phyloP scores from a whole-genome alignment of 306 rosid genomes.

The Alnus rubra region DNA sequence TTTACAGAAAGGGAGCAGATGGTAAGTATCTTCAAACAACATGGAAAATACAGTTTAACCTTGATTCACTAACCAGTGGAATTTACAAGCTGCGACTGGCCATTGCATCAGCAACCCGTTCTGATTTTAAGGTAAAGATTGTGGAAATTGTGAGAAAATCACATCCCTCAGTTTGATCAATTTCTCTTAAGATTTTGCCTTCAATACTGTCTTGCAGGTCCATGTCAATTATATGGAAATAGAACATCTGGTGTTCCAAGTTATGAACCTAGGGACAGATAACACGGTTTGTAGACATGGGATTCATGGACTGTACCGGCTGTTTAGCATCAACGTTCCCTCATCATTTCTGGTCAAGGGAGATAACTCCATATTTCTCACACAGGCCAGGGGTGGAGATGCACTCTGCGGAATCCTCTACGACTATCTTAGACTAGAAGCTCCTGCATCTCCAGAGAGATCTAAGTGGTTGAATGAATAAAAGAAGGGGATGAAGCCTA shows the following conservation, averaged over 20 bases:
- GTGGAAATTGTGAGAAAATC: too few species aligned
- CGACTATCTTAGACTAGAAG: slow-evolving; percentile 40
- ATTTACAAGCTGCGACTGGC: slow-evolving; percentile 36
- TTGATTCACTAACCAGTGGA: too few species aligned
- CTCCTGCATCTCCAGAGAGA: slow-evolving; percentile 24
- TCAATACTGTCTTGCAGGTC: slow-evolving; percentile 24
- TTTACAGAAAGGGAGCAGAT: slow-evolving; percentile 38
- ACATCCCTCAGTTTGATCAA: too few species aligned
- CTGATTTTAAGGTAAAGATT: slow-evolving; percentile 17
- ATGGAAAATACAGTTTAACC: slow-evolving; percentile 15
- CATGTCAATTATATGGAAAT: slow-evolving; percentile 30
- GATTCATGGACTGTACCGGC: slow-evolving; percentile 37
- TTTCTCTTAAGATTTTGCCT: not conserved
- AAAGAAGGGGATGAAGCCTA: not conserved
- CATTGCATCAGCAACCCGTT: slow-evolving; percentile 46
- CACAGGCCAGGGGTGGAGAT: slow-evolving; percentile 41
- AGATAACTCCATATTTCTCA: slow-evolving; percentile 42
- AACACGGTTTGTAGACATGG: slow-evolving; percentile 49
- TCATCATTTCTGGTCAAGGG: slow-evolving; percentile 33
- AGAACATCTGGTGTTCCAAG: slow-evolving; percentile 36
- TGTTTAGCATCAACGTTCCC: slow-evolving; percentile 24
- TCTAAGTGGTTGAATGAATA: not conserved
- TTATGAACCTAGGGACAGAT: slow-evolving; percentile 38
- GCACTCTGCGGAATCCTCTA: slow-evolving; percentile 46
- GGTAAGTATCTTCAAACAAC: slow-evolving; percentile 35